Evolutionary conservation across 1,139 yeast genomes (phyloP).

Genomic region (Diutina sp.): DNA sequence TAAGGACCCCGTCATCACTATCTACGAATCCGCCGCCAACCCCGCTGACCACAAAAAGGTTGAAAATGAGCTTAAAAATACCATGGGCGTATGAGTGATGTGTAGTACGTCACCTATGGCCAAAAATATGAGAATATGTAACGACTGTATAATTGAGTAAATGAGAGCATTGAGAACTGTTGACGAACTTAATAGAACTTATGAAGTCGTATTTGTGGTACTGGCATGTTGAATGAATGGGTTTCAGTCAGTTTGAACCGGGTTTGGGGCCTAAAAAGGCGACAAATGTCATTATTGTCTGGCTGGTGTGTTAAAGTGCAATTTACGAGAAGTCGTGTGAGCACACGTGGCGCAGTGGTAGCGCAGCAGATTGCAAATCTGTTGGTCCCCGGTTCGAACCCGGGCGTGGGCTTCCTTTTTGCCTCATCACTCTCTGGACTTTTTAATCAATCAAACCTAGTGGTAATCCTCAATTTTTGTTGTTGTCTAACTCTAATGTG

Average conservation of each 20-base stretch:
- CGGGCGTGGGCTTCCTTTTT: background rate
- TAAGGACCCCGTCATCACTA: slow-evolving; percentile 58
- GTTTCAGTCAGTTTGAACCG: no score
- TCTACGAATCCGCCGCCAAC: slow-evolving; percentile 87
- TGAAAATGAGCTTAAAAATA: slow-evolving; percentile 4
- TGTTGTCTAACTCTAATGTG: background rate
- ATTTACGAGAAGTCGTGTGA: background rate
- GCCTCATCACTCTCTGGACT: no score
- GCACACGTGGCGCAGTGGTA: slow-evolving; percentile 64
- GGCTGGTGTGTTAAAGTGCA: background rate
- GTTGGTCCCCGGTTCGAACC: slow-evolving; percentile 41
- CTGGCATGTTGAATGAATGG: no score
- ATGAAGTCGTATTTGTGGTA: no score
- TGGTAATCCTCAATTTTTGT: no score
- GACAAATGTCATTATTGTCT: background rate
- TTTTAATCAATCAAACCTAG: background rate
- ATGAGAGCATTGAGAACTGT: no score
- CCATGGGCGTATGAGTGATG: background rate
- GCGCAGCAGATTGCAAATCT: slow-evolving; percentile 91
- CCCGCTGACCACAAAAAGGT: slow-evolving; percentile 72
- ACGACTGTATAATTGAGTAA: no score
- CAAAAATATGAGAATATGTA: no score
- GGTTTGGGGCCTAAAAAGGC: no score
- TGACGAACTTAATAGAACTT: no score
- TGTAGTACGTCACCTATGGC: background rate